A percentile compares a stretch with the other conserved stretches of the same genome.
Evolutionary conservation across 1,284 basidiomycete genomes (phyloP).

Genomic region (Leccinum cinnamomeum): DNA sequence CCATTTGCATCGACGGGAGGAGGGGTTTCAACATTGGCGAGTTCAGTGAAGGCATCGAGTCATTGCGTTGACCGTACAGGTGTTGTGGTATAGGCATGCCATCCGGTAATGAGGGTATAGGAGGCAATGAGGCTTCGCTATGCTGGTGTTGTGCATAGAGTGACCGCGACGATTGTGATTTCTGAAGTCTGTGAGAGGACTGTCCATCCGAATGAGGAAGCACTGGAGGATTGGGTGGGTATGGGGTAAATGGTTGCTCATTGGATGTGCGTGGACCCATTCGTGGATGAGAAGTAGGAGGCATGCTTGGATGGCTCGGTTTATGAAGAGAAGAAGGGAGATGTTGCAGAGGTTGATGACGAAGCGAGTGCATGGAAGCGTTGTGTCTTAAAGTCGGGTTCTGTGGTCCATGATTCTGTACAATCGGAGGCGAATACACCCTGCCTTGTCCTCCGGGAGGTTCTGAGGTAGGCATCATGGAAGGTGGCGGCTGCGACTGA

Average conservation of each 20-base stretch:
- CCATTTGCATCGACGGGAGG: slow-evolving; percentile 61
- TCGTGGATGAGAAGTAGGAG: slow-evolving; percentile 7
- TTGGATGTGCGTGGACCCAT: slow-evolving; percentile 6
- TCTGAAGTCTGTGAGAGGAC: slow-evolving; percentile 44
- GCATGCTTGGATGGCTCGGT: slow-evolving; percentile 12
- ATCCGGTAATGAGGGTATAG: slow-evolving; percentile 46
- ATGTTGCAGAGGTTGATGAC: slow-evolving; percentile 26
- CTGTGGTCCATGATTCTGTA: slow-evolving; percentile 14
- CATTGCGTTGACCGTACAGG: slow-evolving; percentile 20
- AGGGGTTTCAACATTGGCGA: slow-evolving; percentile 54
- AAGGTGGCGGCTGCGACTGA: slow-evolving; percentile 26
- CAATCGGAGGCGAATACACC: slow-evolving; percentile 18
- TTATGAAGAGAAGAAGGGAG: slow-evolving; percentile 31
- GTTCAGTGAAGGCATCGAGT: slow-evolving; percentile 30
- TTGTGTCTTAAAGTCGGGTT: slow-evolving; percentile 22
- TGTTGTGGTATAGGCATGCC: slow-evolving; percentile 40
- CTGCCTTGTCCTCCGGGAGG: slow-evolving; percentile 15
- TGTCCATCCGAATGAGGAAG: slow-evolving; percentile 30
- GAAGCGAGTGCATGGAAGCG: slow-evolving; percentile 29
- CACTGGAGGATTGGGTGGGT: slow-evolving; percentile 10
- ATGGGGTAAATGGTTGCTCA: slow-evolving; percentile 10
- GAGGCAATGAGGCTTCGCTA: slow-evolving; percentile 41
- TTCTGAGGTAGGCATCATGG: slow-evolving; percentile 14
- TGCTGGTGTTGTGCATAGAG: slow-evolving; percentile 55
- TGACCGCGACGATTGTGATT: slow-evolving; percentile 62